Conservation (phyloP, 2,329 filamentous ascomycete species). For the Xylogone sp. region DNA sequence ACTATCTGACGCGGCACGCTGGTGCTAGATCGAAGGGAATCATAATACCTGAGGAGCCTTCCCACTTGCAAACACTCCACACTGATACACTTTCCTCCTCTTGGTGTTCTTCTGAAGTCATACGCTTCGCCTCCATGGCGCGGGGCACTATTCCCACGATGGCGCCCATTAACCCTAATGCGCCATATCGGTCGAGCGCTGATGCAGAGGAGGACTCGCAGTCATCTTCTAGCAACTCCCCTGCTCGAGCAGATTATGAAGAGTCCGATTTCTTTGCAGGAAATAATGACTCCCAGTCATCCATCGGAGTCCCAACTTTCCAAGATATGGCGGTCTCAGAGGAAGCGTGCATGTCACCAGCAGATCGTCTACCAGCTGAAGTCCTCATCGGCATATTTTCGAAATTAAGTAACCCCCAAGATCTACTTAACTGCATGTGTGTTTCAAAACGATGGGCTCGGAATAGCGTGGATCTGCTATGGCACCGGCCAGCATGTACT, state of each 20-base stretch:
- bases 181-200: conserved; percentile 21
- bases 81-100: neutral
- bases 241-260: conserved; percentile 73
- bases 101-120: neutral
- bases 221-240: conserved; percentile 64
- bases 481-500: conserved; percentile 90
- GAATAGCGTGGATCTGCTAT: conserved; percentile 88
- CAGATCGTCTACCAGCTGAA: conserved; percentile 85
- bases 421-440: conserved; percentile 84
- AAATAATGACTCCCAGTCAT: conserved; percentile 91
- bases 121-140: conserved; percentile 8
- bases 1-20: neutral
- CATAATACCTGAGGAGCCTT: too few relatives aligned
- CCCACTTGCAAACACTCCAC: neutral
- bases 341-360: conserved; percentile 69
- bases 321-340: conserved; percentile 69
- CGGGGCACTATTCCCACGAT: conserved; percentile 20
- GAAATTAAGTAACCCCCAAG: conserved; percentile 70
- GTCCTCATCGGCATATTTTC: conserved; percentile 91
- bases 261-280: conserved; percentile 91
- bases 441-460: conserved; percentile 93
- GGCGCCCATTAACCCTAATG: conserved; percentile 16
- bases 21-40: too few relatives aligned
- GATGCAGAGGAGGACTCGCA: conserved; percentile 29
- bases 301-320: conserved; percentile 75